These are phyloP conservation scores for Neonectria faginata DNA, from an alignment of 2,329 filamentous ascomycete genomes.

Conservation along the genomic window DNA sequence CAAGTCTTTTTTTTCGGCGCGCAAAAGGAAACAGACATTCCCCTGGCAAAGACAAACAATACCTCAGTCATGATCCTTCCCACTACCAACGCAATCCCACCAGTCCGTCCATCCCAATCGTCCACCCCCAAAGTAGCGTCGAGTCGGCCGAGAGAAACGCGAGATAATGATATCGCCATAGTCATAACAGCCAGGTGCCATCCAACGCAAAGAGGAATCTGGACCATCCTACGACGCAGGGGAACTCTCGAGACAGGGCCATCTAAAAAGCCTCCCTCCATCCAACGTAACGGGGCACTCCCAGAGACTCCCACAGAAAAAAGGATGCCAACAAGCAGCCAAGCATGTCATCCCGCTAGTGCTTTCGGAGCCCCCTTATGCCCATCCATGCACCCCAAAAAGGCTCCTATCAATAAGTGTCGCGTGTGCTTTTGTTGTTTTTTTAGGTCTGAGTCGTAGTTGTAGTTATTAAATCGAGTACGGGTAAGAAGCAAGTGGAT, in stretches of 20 bases:
- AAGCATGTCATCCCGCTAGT: constrained; percentile 9
- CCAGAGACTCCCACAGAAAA: constrained; percentile 1
- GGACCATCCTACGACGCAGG: constrained; percentile 18
- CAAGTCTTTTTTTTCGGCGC: constrained; percentile 23
- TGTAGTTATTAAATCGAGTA: constrained; percentile 50
- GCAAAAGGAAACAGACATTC: constrained; percentile 30
- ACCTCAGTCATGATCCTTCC: constrained; percentile 37
- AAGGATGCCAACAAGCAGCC: constrained; percentile 16
- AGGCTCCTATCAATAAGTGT: constrained; percentile 37
- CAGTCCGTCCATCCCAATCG: constrained; percentile 34
- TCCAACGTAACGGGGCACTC: constrained; percentile 16
- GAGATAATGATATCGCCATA: constrained; percentile 33
- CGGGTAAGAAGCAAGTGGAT: constrained; percentile 41
- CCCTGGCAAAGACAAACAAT: constrained; percentile 35
- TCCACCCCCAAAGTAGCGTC: constrained; percentile 37
- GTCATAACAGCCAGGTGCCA: constrained; percentile 13
- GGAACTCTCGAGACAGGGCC: constrained; percentile 1
- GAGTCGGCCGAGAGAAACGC: constrained; percentile 29
- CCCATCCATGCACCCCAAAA: constrained; percentile 20
- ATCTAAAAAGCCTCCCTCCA: constrained; percentile 12
- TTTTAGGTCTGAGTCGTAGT: constrained; percentile 42
- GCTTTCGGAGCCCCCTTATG: constrained; percentile 18
- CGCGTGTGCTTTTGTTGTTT: constrained; percentile 42
- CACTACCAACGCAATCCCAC: constrained; percentile 32
- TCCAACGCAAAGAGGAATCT: constrained; percentile 19